A percentile compares a stretch with the other conserved stretches of the same genome.
Evolutionary conservation across 2,329 filamentous ascomycete species (phyloP).

Genomic region (Apiospora koreana): DNA sequence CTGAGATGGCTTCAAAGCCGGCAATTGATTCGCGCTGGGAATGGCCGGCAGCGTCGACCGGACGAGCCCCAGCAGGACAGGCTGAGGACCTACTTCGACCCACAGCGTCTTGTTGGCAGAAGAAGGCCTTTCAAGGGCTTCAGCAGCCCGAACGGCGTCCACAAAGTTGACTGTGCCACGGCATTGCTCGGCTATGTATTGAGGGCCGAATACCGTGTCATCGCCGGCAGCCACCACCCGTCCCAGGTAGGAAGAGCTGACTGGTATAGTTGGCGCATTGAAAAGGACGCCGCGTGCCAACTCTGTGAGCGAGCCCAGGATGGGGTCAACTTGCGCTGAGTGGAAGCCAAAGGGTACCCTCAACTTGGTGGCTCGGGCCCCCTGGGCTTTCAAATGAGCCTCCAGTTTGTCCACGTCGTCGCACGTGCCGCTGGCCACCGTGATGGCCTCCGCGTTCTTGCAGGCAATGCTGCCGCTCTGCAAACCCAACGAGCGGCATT

Average conservation of each 20-base stretch:
- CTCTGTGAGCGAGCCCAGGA: conserved; percentile 57
- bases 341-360: conserved; percentile 55
- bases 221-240: conserved; percentile 21
- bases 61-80: no score
- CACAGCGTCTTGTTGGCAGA: no score
- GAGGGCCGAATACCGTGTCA: conserved; percentile 17
- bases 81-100: no score
- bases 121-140: background rate
- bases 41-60: no score
- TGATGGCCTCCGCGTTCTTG: conserved; percentile 37
- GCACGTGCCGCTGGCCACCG: conserved; percentile 56
- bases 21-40: no score
- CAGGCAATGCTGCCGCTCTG: background rate
- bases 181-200: background rate
- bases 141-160: background rate
- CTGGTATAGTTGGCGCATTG: conserved; percentile 50
- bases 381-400: conserved; percentile 29
- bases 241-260: conserved; percentile 26
- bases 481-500: conserved; percentile 25
- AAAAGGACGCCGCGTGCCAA: conserved; percentile 43
- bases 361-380: conserved; percentile 46
- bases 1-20: no score
- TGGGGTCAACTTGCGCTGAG: conserved; percentile 52
- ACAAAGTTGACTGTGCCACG: background rate
- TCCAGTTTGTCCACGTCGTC: conserved; percentile 51